phyloP scores from a whole-genome alignment of 2,329 filamentous ascomycete species.

The Diatrype stigma region DNA sequence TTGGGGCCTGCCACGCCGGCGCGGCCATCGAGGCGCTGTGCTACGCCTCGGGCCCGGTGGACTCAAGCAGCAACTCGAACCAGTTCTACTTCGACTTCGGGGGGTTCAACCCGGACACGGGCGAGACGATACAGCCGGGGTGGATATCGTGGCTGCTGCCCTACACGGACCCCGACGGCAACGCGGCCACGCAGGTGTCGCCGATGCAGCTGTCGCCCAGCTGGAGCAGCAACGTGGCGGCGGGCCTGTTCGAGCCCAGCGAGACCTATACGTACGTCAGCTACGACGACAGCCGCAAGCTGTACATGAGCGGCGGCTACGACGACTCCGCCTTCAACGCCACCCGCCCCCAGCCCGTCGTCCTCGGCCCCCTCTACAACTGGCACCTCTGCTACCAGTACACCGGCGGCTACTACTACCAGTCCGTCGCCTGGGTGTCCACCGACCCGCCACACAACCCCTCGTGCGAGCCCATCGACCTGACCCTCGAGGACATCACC shows the following conservation, averaged over 20 bases:
- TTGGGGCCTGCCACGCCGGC: conserved; percentile 18
- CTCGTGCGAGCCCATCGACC: conserved; percentile 18
- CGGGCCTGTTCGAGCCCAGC: conserved; percentile 14
- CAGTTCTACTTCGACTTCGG: conserved; percentile 22
- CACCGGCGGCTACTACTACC: conserved; percentile 19
- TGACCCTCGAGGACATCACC: conserved; percentile 14
- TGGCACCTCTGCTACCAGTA: conserved; percentile 24
- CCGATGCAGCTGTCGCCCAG: conserved; percentile 9
- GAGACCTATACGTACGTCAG: conserved; percentile 7
- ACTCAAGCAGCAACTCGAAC: conserved; percentile 5
- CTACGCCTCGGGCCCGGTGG: conserved; percentile 10
- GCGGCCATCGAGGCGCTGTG: conserved; percentile 20
- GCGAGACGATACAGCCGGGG: conserved; percentile 13
- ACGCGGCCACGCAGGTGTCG: conserved; percentile 4
- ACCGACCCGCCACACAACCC: conserved; percentile 20
- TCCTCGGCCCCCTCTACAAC: conserved; percentile 13
- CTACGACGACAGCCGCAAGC: conserved; percentile 12
- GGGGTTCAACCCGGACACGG: conserved; percentile 11
- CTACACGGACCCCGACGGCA: conserved; percentile 6
- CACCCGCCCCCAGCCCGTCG: conserved; percentile 6
- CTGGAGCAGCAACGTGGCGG: conserved; percentile 18
- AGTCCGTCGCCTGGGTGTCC: conserved; percentile 21
- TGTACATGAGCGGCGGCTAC: conserved; percentile 16
- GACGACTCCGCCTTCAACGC: conserved; percentile 18
- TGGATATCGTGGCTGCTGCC: conserved; percentile 14